A percentile compares a stretch with the other conserved stretches of the same genome.
These are phyloP conservation scores for Sporisorium sorghi DNA, from an alignment of 1,284 basidiomycete species.

Conservation along the genomic window DNA sequence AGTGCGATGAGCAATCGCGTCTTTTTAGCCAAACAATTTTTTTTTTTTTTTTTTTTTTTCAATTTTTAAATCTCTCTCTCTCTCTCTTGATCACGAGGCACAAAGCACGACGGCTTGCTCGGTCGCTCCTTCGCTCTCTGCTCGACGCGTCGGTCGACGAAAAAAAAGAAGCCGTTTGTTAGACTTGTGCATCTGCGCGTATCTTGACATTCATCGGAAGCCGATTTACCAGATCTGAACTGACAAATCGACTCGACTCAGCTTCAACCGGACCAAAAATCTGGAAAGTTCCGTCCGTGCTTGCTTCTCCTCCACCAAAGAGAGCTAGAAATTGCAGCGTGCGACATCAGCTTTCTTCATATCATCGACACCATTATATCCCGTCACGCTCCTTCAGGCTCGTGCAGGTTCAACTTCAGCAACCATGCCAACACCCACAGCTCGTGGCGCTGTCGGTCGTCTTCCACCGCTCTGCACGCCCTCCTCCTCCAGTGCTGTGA, in stretches of 20 bases:
- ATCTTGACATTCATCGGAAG: neutral
- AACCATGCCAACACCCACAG: conserved; percentile 32
- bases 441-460: conserved; percentile 31
- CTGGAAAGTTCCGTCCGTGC: conserved; percentile 35
- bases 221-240: conserved; percentile 1
- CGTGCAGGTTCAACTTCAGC: conserved; percentile 1
- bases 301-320: conserved; percentile 12
- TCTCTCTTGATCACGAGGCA: conserved; percentile 9
- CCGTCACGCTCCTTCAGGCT: neutral
- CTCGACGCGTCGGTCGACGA: conserved; percentile 24
- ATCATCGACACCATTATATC: neutral
- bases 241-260: conserved; percentile 26
- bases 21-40: conserved; percentile 3
- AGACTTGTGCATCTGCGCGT: neutral
- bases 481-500: conserved; percentile 22
- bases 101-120: neutral
- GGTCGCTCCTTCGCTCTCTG: neutral
- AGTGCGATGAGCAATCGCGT: neutral
- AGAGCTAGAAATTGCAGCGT: neutral
- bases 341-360: neutral
- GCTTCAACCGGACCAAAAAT: conserved; percentile 4
- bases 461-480: conserved; percentile 27
- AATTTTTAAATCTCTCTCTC: neutral
- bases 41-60: neutral
- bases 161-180: neutral